phyloP scores from a whole-genome alignment of 768 basidiomycete genomes.

The Neoboletus subvelutipes region DNA sequence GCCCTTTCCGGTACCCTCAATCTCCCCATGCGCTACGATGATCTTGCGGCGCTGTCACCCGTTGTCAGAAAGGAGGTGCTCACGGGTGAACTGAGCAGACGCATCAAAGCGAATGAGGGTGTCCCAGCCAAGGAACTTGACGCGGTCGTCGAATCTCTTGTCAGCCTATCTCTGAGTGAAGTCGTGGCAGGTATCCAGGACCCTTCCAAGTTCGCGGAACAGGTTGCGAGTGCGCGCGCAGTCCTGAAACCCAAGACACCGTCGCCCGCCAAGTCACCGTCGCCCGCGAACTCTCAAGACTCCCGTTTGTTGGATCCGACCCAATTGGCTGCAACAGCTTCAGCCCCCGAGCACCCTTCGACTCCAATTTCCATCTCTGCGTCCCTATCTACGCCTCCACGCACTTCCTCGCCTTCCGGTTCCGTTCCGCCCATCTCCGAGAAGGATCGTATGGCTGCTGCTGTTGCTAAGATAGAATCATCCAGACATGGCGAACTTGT shows the following conservation, averaged over 20 bases:
- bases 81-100: constrained; percentile 77
- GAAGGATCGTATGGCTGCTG: constrained; percentile 68
- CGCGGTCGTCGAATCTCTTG: constrained; percentile 68
- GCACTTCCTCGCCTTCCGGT: constrained; percentile 76
- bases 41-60: constrained; percentile 76
- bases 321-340: constrained; percentile 69
- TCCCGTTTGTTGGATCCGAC: constrained; percentile 67
- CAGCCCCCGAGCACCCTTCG: constrained; percentile 87
- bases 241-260: constrained; percentile 36
- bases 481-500: constrained; percentile 62
- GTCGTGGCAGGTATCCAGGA: constrained; percentile 78
- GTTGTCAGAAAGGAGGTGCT: constrained; percentile 87
- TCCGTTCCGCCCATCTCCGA: constrained; percentile 65
- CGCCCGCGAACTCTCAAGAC: constrained; percentile 62
- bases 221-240: constrained; percentile 47
- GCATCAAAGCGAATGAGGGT: constrained; percentile 56
- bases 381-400: constrained; percentile 76
- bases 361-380: constrained; percentile 79
- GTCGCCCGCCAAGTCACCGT: constrained; percentile 51
- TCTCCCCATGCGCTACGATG: constrained; percentile 85
- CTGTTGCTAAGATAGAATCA: constrained; percentile 64
- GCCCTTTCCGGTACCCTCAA: constrained; percentile 78
- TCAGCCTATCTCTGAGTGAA: constrained; percentile 68
- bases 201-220: constrained; percentile 59
- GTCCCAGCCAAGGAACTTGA: constrained; percentile 60